These are phyloP conservation scores for Stylosanthes scabra DNA, from an alignment of 331 rosid genomes.

Conservation along the genomic window DNA sequence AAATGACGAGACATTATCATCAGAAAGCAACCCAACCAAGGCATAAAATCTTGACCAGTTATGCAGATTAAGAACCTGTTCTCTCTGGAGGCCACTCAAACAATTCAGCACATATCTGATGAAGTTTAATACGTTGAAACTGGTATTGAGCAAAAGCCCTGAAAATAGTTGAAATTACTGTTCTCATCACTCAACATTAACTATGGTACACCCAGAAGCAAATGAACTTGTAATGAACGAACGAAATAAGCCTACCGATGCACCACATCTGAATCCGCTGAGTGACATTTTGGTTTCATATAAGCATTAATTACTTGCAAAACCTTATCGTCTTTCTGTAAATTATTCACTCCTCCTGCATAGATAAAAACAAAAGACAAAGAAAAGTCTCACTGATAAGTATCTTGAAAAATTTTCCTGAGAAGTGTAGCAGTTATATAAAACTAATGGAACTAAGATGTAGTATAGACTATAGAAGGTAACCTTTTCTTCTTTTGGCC, in stretches of 20 bases:
- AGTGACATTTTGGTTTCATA: conserved; percentile 78
- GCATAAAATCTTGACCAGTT: not conserved
- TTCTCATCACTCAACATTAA: conserved; percentile 8
- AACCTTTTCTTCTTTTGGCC: conserved; percentile 57
- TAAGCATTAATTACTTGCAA: conserved; percentile 73
- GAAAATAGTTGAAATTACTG: conserved; percentile 25
- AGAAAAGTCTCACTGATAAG: conserved; percentile 8
- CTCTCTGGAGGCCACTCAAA: conserved; percentile 75
- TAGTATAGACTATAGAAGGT: not conserved
- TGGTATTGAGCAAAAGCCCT: conserved; percentile 73
- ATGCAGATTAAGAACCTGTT: conserved; percentile 64
- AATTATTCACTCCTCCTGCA: conserved; percentile 51
- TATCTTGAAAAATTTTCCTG: not conserved
- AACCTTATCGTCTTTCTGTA: conserved; percentile 40
- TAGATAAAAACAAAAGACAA: conserved; percentile 28
- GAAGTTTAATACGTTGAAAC: conserved; percentile 66
- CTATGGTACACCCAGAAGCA: conserved; percentile 22
- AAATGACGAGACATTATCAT: no score
- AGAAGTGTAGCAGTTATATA: not conserved
- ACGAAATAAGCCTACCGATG: conserved; percentile 50
- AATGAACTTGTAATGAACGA: conserved; percentile 9
- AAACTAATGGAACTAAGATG: conserved; percentile 21
- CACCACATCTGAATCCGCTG: conserved; percentile 70
- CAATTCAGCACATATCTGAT: conserved; percentile 62
- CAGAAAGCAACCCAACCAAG: not conserved